Evolutionary conservation across 2,329 filamentous ascomycete species (phyloP), one percentile per base, ranked within the genome.

Genomic region (Calycina marina): DNA sequence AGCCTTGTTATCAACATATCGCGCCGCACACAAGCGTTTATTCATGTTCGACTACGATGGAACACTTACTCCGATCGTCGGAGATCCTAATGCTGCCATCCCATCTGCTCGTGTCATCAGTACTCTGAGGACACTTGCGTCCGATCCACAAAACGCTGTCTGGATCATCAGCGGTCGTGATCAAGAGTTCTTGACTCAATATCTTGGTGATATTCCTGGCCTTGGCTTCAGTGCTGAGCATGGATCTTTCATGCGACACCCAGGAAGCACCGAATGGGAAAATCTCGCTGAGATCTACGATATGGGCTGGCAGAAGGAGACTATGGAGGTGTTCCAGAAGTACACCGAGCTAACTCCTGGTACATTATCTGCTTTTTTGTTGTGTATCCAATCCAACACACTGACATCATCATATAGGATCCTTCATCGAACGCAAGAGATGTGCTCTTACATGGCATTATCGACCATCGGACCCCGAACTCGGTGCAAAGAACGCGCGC

Each of bases 11-110:
- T 61, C 67, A 34, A 76, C 77, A 38, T 96, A 94, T 56, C 72
- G 74, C 38, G 62, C 68, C 24, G 75, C 84, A 3, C 69, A 69
- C 40, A 83, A 81, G 57, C 75, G 90, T 8, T 65, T 98, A 3
- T 93, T 96, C 62, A 88, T 98, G 82, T 94, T 96, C 52, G 90
- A 98, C 59, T 98, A 98, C 50, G 90, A 98, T 53, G 90, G 90
- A 29, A 98, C 90, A 1, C 68, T 98, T 34, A 96, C 90, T 3
- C 83, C 86, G 0, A 96, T 98, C 47, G 90, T 96, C 34, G 78
- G 80, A 45, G 85, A 96, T 49, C 90, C 90, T 2, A 77, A 79
- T 43, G 77, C 84, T 4, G 90, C 90, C 3, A 76, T 94, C 24
- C 90, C 90, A 0, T 88, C 86, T 1, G 77, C 85, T 45, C 73